Evolutionary conservation across 2,329 filamentous ascomycete genomes (phyloP).

Genomic region (Nothomitra cinnamomea): DNA sequence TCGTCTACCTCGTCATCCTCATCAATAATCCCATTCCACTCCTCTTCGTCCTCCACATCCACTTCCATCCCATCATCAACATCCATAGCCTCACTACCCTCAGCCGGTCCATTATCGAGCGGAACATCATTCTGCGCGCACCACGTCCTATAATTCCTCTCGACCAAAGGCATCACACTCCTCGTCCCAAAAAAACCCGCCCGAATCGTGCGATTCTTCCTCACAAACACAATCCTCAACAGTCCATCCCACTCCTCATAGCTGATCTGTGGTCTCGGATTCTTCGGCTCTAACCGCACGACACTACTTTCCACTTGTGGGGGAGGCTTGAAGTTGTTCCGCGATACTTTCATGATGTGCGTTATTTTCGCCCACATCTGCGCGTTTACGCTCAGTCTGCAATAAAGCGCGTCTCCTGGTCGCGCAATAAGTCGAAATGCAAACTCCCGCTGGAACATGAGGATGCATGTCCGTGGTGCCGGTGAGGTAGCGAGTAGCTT

Average conservation of each 20-base stretch:
- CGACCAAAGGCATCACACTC: conserved; percentile 66
- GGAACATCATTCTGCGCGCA: conserved; percentile 73
- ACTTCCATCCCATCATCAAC: conserved; percentile 28
- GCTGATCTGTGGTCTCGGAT: conserved; percentile 68
- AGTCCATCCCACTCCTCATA: conserved; percentile 95
- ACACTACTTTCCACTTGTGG: conserved; percentile 86
- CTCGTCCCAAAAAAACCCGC: conserved; percentile 66
- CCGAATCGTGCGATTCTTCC: conserved; percentile 82
- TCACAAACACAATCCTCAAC: conserved; percentile 61
- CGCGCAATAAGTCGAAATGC: conserved; percentile 77
- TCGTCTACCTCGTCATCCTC: conserved; percentile 27
- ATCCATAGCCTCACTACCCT: conserved; percentile 21
- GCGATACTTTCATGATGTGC: conserved; percentile 79
- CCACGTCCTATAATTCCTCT: conserved; percentile 78
- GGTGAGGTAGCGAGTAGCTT: conserved; percentile 69
- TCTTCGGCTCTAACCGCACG: conserved; percentile 76
- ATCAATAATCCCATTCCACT: conserved; percentile 34
- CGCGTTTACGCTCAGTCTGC: conserved; percentile 76
- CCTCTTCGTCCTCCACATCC: conserved; percentile 31
- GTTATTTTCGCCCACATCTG: conserved; percentile 73
- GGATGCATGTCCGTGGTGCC: conserved; percentile 66
- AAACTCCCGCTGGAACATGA: conserved; percentile 96
- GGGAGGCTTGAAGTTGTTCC: conserved; percentile 91
- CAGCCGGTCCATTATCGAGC: conserved; percentile 47
- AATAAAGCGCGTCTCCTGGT: conserved; percentile 78